A percentile compares a stretch with the other conserved stretches of the same genome.
These are phyloP conservation scores for Picea glauca DNA, from an alignment of 75 land plant species.

Conservation along the genomic window DNA sequence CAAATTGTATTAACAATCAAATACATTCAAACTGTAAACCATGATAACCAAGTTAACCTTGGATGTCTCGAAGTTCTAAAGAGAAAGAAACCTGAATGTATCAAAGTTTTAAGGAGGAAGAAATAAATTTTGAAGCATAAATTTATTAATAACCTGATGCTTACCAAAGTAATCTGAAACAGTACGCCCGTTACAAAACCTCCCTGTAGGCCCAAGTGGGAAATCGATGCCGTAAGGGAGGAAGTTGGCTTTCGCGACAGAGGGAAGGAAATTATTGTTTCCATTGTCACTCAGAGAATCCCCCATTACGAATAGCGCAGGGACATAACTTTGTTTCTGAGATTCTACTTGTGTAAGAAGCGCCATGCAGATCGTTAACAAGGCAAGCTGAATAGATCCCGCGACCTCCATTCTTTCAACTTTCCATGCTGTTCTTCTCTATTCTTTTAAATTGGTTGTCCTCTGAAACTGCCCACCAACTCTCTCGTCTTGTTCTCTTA, in stretches of 20 bases:
- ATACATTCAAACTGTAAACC: no score
- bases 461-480: no score
- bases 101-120: no score
- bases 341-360: not conserved
- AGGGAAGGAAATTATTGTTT: constrained; percentile 30
- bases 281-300: constrained; percentile 44
- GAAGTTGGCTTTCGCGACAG: constrained; percentile 29
- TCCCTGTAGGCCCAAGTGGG: constrained; percentile 34
- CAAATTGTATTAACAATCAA: no score
- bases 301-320: constrained; percentile 32
- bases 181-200: constrained; percentile 41
- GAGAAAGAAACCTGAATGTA: no score
- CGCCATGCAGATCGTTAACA: not conserved
- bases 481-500: no score
- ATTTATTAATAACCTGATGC: not conserved
- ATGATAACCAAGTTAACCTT: no score
- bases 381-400: not conserved
- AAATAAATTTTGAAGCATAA: no score
- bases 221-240: constrained; percentile 36
- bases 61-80: no score
- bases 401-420: not conserved
- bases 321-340: constrained; percentile 1
- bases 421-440: no score
- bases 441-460: no score
- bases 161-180: constrained; percentile 20